These are phyloP conservation scores for Amoeboaphelidium protococcarum DNA, from an alignment of 371 early-diverging fungal genomes.

Conservation along the genomic window DNA sequence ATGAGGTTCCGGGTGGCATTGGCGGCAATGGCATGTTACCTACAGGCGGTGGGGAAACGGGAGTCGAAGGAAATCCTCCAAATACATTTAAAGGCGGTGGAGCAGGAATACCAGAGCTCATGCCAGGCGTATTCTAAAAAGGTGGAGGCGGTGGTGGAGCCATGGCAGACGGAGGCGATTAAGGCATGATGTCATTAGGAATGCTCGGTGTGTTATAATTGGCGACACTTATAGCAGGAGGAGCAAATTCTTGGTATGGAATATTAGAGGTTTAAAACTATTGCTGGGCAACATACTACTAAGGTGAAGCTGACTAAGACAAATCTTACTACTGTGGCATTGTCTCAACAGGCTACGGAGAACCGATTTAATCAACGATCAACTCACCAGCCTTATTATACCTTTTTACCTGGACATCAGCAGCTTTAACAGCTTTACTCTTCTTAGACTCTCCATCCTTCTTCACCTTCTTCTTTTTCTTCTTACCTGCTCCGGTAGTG, in stretches of 20 bases:
- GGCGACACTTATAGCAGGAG: too few species aligned
- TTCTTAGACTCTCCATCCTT: slow-evolving; percentile 5
- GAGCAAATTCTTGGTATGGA: too few species aligned
- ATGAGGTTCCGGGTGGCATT: neutral
- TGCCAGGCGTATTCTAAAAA: too few species aligned
- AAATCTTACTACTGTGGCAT: too few species aligned
- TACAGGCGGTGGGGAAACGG: too few species aligned
- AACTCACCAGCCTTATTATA: slow-evolving; percentile 10
- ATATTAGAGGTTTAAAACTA: too few species aligned
- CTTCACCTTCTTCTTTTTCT: slow-evolving; percentile 5
- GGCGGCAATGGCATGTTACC: too few species aligned
- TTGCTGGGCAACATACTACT: too few species aligned
- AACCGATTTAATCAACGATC: neutral
- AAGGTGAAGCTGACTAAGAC: too few species aligned
- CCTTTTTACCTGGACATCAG: slow-evolving; percentile 7
- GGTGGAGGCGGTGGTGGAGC: neutral
- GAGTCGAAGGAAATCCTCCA: neutral
- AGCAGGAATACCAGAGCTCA: neutral
- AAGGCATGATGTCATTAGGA: neutral
- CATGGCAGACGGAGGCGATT: too few species aligned
- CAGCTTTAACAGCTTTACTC: neutral
- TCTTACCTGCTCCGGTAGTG: too few species aligned
- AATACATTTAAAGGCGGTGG: neutral
- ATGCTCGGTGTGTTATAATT: too few species aligned
- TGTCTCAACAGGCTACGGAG: neutral